Percentiles rank a stretch among this genome's conserved stretches.
Evolutionary conservation across 352 stramenopile genomes (phyloP).

Genomic region (Pythium oligandrum): DNA sequence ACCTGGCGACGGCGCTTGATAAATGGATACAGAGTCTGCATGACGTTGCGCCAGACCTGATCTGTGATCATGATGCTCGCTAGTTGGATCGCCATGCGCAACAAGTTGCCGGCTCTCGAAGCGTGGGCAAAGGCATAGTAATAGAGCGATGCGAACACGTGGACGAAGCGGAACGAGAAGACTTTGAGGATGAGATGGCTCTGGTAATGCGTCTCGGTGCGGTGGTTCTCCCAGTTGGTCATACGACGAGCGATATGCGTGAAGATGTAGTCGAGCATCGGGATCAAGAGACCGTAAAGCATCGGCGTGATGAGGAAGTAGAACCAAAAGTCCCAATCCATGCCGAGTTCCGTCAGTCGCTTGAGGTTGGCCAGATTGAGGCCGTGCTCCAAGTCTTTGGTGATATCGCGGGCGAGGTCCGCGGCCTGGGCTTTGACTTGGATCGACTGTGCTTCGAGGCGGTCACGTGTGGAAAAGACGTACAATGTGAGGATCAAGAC

Average conservation of each 20-base stretch:
- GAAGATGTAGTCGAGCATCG: constrained; percentile 75
- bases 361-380: constrained; percentile 61
- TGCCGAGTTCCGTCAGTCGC: constrained; percentile 47
- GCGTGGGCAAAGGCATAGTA: constrained; percentile 91
- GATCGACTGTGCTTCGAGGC: constrained; percentile 51
- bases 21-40: constrained; percentile 86
- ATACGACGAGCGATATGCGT: constrained; percentile 83
- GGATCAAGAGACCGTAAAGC: constrained; percentile 84
- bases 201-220: constrained; percentile 77
- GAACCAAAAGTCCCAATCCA: constrained; percentile 79
- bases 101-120: constrained; percentile 42
- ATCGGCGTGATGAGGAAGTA: constrained; percentile 82
- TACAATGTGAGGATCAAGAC: constrained; percentile 54
- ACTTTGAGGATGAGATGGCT: constrained; percentile 97
- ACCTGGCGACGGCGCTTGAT: constrained; percentile 36
- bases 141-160: constrained; percentile 95
- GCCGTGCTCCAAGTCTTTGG: constrained; percentile 26
- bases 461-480: constrained; percentile 79
- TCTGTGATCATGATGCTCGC: constrained; percentile 93
- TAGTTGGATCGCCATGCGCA: constrained; percentile 90
- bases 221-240: constrained; percentile 94
- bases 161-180: constrained; percentile 97
- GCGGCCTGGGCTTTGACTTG: constrained; percentile 34
- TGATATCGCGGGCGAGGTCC: constrained; percentile 46
- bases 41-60: constrained; percentile 92